phyloP scores from a whole-genome alignment of 202 grass and related monocot species.

The Elaeis oleifera region DNA sequence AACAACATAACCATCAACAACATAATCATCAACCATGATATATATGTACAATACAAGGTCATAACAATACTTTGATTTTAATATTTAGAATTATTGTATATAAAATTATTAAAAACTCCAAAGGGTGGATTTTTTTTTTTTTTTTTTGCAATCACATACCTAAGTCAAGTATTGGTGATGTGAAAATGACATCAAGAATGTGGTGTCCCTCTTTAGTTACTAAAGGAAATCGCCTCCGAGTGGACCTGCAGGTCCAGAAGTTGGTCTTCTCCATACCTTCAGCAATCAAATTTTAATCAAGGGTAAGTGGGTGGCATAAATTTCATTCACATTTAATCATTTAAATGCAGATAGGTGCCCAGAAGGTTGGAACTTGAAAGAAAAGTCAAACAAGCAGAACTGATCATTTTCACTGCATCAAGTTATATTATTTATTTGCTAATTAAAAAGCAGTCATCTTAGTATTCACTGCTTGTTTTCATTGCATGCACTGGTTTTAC shows the following conservation, averaged over 20 bases:
- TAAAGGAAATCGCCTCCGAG: slow-evolving; percentile 65
- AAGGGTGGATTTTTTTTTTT: too few species aligned
- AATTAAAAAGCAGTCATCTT: too few species aligned
- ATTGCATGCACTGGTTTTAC: too few species aligned
- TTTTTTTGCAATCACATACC: slow-evolving; percentile 24
- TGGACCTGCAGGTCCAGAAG: slow-evolving; percentile 54
- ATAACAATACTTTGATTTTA: too few species aligned
- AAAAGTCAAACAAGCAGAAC: too few species aligned
- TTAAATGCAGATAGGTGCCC: not conserved
- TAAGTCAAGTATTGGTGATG: slow-evolving; percentile 60
- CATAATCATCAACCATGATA: too few species aligned
- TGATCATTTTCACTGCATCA: not conserved
- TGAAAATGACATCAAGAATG: slow-evolving; percentile 85
- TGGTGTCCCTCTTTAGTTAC: slow-evolving; percentile 71
- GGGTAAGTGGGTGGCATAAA: not conserved
- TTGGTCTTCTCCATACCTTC: slow-evolving; percentile 93
- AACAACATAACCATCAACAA: too few species aligned
- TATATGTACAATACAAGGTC: too few species aligned
- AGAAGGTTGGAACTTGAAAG: too few species aligned
- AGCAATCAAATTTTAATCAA: slow-evolving; percentile 11
- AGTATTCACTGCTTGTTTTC: too few species aligned
- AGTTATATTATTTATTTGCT: not conserved
- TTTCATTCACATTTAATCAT: not conserved
- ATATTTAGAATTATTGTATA: too few species aligned
- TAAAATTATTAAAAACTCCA: too few species aligned